Base-by-base conservation (phyloP, 202 grass and related monocot genomes). In the Carex sylvatica region DNA sequence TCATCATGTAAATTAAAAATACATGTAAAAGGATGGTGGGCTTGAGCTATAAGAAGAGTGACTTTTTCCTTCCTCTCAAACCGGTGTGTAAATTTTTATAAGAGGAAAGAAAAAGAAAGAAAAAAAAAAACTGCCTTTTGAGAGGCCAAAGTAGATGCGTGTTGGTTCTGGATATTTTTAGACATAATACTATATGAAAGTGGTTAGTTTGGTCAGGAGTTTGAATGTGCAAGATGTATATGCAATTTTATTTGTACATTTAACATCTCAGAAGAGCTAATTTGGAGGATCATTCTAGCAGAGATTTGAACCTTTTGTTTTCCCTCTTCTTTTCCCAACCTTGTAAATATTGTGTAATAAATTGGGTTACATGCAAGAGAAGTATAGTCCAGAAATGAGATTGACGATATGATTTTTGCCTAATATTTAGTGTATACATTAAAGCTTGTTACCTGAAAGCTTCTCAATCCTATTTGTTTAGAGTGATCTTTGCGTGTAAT, bases 271-370 rank as follows among this genome's bases (percentile, higher is more conserved):
- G 74, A 77, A 59, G 72, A 75, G 16, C 53, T 30, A 58, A 55
- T 61, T 58, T 82, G 26, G 44, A 67, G 80, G 80, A 69, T 82
- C 63, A 68, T 82, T 82, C 80, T 82, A 82, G 63, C 20, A 53
- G 61, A 82, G 80, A 31, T 69, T 69, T 68, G 49, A 70, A 16
- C 46, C 10, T 53, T 82, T 82, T 68, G 38, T 53, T 64, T 61
- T 44, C 6, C 22, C 9, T 63, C 35, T 81, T 53, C 15, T 75
- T 75, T 26, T 18, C 22, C 69, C 24, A 65, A 49, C 58, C 68
- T 52, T 82, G 80, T 82, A 82, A 82, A 82, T 82, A 82, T 81
- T 66, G 61, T 67, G 80, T 53, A 82, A 82, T 69, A 82, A 82
- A 69, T 63, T 2, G 58, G 10, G 42, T 65, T 30, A 80, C 42